Conservation (phyloP, 75 land plant species). For the Pinus albicaulis region DNA sequence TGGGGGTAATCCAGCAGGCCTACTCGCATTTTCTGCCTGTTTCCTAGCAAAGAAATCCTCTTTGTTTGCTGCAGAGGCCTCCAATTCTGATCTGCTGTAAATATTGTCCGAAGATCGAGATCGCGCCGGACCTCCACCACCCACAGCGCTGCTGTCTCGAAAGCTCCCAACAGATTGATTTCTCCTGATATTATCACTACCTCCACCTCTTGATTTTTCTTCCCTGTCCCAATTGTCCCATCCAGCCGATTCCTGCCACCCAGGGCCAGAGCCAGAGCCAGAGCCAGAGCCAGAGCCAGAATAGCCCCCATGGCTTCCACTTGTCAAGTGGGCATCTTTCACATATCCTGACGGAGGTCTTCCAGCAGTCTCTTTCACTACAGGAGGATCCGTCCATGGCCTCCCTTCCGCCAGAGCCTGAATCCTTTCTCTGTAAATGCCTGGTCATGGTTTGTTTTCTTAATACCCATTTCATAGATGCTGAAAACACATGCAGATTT, state of each 20-base stretch:
- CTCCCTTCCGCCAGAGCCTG: slow-evolving; percentile 89
- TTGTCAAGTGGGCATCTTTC: not conserved
- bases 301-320: not conserved
- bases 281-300: slow-evolving; percentile 11
- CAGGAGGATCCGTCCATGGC: slow-evolving; percentile 82
- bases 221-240: slow-evolving; percentile 88
- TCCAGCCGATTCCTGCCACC: slow-evolving; percentile 23
- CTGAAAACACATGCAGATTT: not conserved
- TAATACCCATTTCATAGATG: not conserved
- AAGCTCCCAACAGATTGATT: slow-evolving; percentile 72
- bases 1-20: slow-evolving; percentile 84
- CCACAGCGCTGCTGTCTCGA: slow-evolving; percentile 22
- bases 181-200: slow-evolving; percentile 57
- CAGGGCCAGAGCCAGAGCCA: slow-evolving; percentile 11
- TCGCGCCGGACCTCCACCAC: slow-evolving; percentile 33
- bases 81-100: slow-evolving; percentile 61
- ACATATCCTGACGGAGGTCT: not conserved
- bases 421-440: slow-evolving; percentile 79
- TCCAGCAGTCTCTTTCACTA: slow-evolving; percentile 52
- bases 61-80: slow-evolving; percentile 83
- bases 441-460: not conserved
- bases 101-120: slow-evolving; percentile 79
- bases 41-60: slow-evolving; percentile 81
- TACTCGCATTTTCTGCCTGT: slow-evolving; percentile 74
- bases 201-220: slow-evolving; percentile 17